Percentiles rank a stretch among this genome's conserved stretches.
These are phyloP conservation scores for Penicillium sp. DNA, from an alignment of 2,329 filamentous ascomycete species.

Conservation along the genomic window DNA sequence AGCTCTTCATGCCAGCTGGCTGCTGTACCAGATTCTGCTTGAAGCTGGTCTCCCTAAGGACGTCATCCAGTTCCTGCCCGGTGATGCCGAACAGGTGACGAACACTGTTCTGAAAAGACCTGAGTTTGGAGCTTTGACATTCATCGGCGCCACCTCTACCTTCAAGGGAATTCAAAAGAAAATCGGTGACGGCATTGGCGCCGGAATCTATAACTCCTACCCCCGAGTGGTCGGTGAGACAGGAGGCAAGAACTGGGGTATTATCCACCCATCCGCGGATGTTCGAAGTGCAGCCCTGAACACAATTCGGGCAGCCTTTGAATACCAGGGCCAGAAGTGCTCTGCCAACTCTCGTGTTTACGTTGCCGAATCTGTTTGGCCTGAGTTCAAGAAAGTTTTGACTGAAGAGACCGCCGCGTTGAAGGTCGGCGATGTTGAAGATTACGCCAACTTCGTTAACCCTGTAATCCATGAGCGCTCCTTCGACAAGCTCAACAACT, in stretches of 20 bases:
- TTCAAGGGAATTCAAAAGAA: constrained; percentile 84
- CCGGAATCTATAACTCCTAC: constrained; percentile 77
- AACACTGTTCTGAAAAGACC: constrained; percentile 70
- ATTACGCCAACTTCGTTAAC: constrained; percentile 75
- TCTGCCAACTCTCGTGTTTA: constrained; percentile 78
- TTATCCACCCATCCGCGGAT: constrained; percentile 74
- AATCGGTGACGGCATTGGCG: constrained; percentile 75
- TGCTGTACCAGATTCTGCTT: constrained; percentile 81
- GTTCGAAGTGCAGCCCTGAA: constrained; percentile 74
- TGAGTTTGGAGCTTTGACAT: constrained; percentile 83
- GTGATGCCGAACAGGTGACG: constrained; percentile 79
- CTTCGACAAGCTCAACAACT: constrained; percentile 74
- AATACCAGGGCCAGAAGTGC: constrained; percentile 89
- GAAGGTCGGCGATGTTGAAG: constrained; percentile 67
- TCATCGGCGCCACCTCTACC: constrained; percentile 84
- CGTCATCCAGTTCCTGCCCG: constrained; percentile 89
- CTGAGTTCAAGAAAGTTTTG: constrained; percentile 67
- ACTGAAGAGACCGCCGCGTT: constrained; percentile 66
- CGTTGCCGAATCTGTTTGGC: constrained; percentile 72
- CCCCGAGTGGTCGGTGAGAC: constrained; percentile 86
- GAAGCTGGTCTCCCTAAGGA: constrained; percentile 84
- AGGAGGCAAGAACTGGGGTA: constrained; percentile 87
- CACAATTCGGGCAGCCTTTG: constrained; percentile 80
- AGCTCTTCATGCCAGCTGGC: constrained; percentile 80
- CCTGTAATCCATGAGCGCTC: constrained; percentile 79